Evolutionary conservation across 2,329 filamentous ascomycete species (phyloP).

Genomic region (Cordyceps javanica): DNA sequence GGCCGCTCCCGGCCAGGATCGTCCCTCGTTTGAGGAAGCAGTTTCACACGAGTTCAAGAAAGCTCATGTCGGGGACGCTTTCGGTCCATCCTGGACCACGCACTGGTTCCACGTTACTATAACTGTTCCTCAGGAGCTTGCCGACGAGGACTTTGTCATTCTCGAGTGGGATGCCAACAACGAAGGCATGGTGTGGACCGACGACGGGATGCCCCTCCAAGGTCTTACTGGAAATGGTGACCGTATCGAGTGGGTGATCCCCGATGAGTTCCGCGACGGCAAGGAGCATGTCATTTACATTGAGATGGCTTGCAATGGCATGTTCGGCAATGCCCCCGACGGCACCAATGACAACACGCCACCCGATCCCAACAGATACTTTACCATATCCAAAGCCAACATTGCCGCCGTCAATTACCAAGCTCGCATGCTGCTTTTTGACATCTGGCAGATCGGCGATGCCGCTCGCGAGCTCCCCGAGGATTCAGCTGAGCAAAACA

Average conservation of each 20-base stretch:
- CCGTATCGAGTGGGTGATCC: constrained; percentile 84
- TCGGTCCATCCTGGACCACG: constrained; percentile 94
- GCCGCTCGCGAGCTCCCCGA: constrained; percentile 85
- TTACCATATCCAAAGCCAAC: constrained; percentile 67
- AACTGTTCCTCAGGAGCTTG: constrained; percentile 67
- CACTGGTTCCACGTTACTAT: constrained; percentile 92
- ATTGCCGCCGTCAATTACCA: constrained; percentile 86
- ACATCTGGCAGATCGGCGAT: constrained; percentile 95
- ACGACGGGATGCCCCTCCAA: constrained; percentile 84
- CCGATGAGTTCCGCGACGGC: constrained; percentile 73
- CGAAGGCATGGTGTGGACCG: constrained; percentile 90
- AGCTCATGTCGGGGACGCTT: constrained; percentile 68
- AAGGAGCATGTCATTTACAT: constrained; percentile 87
- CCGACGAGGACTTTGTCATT: constrained; percentile 76
- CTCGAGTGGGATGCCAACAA: constrained; percentile 95
- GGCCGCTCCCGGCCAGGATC: constrained; percentile 69
- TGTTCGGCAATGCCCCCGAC: constrained; percentile 89
- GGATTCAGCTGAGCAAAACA: constrained; percentile 83
- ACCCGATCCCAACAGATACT: constrained; percentile 78
- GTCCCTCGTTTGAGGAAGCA: constrained; percentile 84
- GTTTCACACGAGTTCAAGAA: constrained; percentile 66
- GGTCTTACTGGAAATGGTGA: constrained; percentile 88
- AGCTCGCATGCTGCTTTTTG: constrained; percentile 76
- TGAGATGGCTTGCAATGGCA: constrained; percentile 97
- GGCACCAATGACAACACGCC: constrained; percentile 78